Base-by-base conservation (phyloP, 73 alveolate species). In the Paramecium sexaurelia region DNA sequence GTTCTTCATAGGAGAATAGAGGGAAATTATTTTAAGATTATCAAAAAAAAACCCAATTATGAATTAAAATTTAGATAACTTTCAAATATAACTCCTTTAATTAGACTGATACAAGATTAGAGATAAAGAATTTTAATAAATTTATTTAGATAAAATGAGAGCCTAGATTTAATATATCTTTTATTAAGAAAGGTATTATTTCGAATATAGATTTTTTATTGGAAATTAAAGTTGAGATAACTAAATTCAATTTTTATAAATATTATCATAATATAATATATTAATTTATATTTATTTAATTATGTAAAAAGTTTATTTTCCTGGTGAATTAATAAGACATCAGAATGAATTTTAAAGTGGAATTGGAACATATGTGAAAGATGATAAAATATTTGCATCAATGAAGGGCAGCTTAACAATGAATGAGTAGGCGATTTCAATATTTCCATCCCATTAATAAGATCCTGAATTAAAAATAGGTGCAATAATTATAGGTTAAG, bases 381-480 rank as follows among this genome's bases (percentile, higher is more conserved):
- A 86, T 86, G 93, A 75, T 47, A 86, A 86, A 86, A 17, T 86
- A 86, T 86, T 36, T 66, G 87, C 93, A 32, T 86, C 93, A 13
- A 57, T 86, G 61, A 39, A 75, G 27, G 93, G 93, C 33, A 61
- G 68, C 10, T 68, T 71, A 10, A 45, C 51, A 20, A 57, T 57
- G 39, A 71, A 86, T 86, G 56, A 86, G 66, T 47, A 86, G 11
- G 10, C 20, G 15, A 33, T 86, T 33, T 61, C 87, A 7, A 57
- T 86, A 17, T 27, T 33, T 20, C 45, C 93, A 15, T 57, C 45
- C 35, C 75, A 86, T 61, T 40, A 86, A 57, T 71, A 61, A 56
- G 90, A 78, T 78, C 75, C 90, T 20, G 90, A 78, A 78, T 78
- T 78, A 8, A 40, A 78, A 43, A 41, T 41, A 78, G 90, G 90